Conservation (phyloP, 1,284 basidiomycete species). For the Malassezia restricta region DNA sequence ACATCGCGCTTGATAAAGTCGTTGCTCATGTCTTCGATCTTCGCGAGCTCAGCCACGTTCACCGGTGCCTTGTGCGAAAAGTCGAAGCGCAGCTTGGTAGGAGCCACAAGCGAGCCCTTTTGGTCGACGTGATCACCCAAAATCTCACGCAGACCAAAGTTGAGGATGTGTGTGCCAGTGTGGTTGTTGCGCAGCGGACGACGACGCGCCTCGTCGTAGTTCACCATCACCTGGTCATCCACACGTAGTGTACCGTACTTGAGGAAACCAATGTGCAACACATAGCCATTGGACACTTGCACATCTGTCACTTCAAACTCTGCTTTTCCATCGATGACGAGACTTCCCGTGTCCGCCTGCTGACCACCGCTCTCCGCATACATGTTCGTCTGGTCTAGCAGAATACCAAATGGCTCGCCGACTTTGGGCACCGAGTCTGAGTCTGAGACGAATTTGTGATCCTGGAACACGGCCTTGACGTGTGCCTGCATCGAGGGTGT, state of each 20-base stretch:
- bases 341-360: slow-evolving; percentile 87
- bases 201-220: slow-evolving; percentile 67
- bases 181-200: slow-evolving; percentile 96
- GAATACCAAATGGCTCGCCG: slow-evolving; percentile 63
- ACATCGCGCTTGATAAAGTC: slow-evolving; percentile 86
- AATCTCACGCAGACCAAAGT: slow-evolving; percentile 79
- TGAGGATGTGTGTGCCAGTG: slow-evolving; percentile 96
- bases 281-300: slow-evolving; percentile 72
- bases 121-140: slow-evolving; percentile 96
- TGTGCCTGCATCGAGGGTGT: slow-evolving; percentile 55
- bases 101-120: slow-evolving; percentile 91
- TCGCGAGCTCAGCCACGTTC: slow-evolving; percentile 58
- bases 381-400: slow-evolving; percentile 90
- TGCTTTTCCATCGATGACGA: slow-evolving; percentile 77
- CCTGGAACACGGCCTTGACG: slow-evolving; percentile 75
- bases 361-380: slow-evolving; percentile 97
- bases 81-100: slow-evolving; percentile 89
- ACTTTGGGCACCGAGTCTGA: slow-evolving; percentile 45
- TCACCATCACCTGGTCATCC: slow-evolving; percentile 59
- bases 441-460: slow-evolving; percentile 57
- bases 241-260: slow-evolving; percentile 63
- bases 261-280: slow-evolving; percentile 75
- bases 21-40: slow-evolving; percentile 71
- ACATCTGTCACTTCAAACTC: slow-evolving; percentile 91
- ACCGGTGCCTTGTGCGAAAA: slow-evolving; percentile 92